Base-by-base conservation (phyloP, 257 asterid genomes). In the Vinca minor region DNA sequence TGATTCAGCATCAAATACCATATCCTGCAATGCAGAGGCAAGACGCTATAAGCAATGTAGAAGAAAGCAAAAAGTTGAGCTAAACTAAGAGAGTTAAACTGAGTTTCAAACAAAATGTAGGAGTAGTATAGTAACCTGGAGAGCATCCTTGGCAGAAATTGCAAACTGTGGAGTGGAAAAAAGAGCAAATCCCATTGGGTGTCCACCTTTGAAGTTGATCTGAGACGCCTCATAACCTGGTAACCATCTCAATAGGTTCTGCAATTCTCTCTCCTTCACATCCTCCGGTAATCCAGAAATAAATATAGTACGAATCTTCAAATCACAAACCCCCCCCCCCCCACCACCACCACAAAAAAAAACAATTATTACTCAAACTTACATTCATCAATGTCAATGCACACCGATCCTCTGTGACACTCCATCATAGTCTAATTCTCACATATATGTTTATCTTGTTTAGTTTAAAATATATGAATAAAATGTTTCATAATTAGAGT, bases 191-290 rank as follows among this genome's bases (percentile, higher is more conserved):
- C 99, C 99, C 94, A 93, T 84, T 4, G 99, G 99, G 65, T 81
- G 87, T 73, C 89, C 99, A 26, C 96, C 97, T 76, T 93, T 93
- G 77, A 83, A 87, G 77, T 93, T 93, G 68, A 93, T 95, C 81
- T 93, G 99, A 15, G 97, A 93, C 2, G 99, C 97, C 85, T 93
- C 99, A 46, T 87, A 93, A 17, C 99, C 99, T 5, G 97, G 99
- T 42, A 93, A 70, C 99, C 96, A 93, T 66, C 99, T 84, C 71
- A 93, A 77, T 70, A 90, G 74, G 73, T 93, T 93, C 85, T 87
- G 96, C 75, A 93, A 77, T 79, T 93, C 98, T 77, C 98, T 82
- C 86, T 93, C 98, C 71, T 84, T 93, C 68, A 93, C 98, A 74
- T 93, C 98, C 79, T 85, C 95, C 12, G 98, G 98, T 71, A 93